Evolutionary conservation across 306 rosid species (phyloP).

Genomic region (Carpinus fangiana): DNA sequence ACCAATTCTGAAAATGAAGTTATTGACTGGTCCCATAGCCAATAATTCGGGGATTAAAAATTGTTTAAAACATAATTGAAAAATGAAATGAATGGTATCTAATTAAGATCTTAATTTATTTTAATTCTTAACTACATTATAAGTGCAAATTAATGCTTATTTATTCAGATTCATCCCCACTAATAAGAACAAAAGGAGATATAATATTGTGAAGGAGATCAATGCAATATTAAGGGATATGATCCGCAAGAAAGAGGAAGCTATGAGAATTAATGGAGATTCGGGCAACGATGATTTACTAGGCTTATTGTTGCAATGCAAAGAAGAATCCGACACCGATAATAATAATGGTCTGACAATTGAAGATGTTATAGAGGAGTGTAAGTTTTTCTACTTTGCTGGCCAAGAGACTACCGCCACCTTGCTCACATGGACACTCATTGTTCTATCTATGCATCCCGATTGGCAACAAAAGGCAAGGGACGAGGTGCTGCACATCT

Average conservation of each 20-base stretch:
- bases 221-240: constrained; percentile 33
- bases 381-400: constrained; percentile 41
- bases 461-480: constrained; percentile 55
- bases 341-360: constrained; percentile 24
- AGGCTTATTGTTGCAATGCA: constrained; percentile 33
- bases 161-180: constrained; percentile 41
- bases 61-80: too few species aligned
- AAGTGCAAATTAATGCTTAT: not conserved
- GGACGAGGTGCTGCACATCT: constrained; percentile 26
- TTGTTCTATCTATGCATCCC: constrained; percentile 42
- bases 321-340: constrained; percentile 3
- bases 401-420: constrained; percentile 33
- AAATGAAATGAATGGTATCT: too few species aligned
- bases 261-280: constrained; percentile 21
- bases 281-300: constrained; percentile 33
- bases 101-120: not conserved
- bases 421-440: constrained; percentile 49
- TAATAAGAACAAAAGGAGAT: constrained; percentile 37
- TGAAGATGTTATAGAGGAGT: constrained; percentile 56
- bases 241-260: constrained; percentile 34
- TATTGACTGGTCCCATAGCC: too few species aligned
- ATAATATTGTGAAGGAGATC: constrained; percentile 33
- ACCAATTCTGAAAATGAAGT: too few species aligned
- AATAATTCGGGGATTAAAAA: too few species aligned
- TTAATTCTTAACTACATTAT: not conserved